Evolutionary conservation across 176 grass and related monocot genomes (phyloP), one percentile per base, ranked within the genome.

Genomic region (Oropetium thomaeum): DNA sequence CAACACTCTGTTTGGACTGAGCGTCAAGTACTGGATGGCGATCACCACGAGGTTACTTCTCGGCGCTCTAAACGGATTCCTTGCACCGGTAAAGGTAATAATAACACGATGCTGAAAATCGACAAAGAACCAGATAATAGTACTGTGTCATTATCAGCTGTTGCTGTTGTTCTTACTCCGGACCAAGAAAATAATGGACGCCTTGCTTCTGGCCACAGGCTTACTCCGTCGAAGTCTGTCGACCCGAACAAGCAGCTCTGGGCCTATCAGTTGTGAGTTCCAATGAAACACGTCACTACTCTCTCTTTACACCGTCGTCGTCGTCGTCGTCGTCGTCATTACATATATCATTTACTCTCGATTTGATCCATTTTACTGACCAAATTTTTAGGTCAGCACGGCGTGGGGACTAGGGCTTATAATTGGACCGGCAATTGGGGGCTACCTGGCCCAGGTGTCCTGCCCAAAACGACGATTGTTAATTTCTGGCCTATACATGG

Each of bases 341-440:
- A n/a, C n/a, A n/a, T n/a, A n/a, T n/a, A n/a, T n/a, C n/a, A n/a
- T n/a, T n/a, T n/a, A n/a, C n/a, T n/a, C 29, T 66, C 48, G 10
- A 1, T 53, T 10, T 53, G n/a, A 26, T 55, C n/a, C 52, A 23
- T 25, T 55, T 25, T 3, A 55, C n/a, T n/a, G n/a, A n/a, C 12
- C 22, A 55, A 26, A 26, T 74, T 29, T 58, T 29, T 58, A 86
- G 87, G 74, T 90, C 11, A 86, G 63, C 69, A 79, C 69, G 15
- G 62, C 79, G 9, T 90, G 88, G 88, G 88, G 83, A 29, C 78
- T 93, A 77, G 86, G 90, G 53, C 63, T 93, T 62, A 85, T 93
- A 45, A 10, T 97, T 48, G 93, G 93, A 16, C 93, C 93, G 64
- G 85, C 90, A 20, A 77, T 97, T 79, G 93, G 93, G 69, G 93